Evolutionary conservation across 139 green algal species (phyloP), one percentile per base, ranked within the genome.

Genomic region (Closterium sp.): DNA sequence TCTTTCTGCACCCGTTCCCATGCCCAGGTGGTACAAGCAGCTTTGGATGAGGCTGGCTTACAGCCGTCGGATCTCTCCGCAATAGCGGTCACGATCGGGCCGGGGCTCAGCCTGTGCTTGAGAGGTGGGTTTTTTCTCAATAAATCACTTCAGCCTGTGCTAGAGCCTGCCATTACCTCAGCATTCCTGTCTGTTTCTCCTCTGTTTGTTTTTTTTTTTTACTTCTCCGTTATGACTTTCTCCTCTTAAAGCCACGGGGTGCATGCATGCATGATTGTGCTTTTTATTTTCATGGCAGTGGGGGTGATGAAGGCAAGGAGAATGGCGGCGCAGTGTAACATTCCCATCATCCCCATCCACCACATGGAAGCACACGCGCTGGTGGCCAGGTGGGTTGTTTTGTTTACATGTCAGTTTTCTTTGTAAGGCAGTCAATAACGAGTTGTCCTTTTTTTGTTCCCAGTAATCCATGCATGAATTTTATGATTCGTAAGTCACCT

Each of bases 291-390:
- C 32, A 38, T 42, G 2, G 34, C 84, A 94, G 97, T 99, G 19
- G 98, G 98, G 6, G 97, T 98, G n/a, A 88, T 90, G n/a, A 98
- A 98, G 94, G 98, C 98, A 28, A 94, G 96, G n/a, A 70, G 95
- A 19, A 89, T 99, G 19, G 96, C 97, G 1, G 89, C 93, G 0
- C 13, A 89, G 28, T n/a, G n/a, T n/a, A n/a, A n/a, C 4, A 88
- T 99, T 22, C 97, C 97, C 0, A 91, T 99, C 0, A 94, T 99
- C 9, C 93, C 95, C 9, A 96, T 99, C 22, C 98, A 99, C 91
- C 98, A 99, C 95, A 99, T 99, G 98, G 98, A 99, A 95, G 98
- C 98, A 4, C 98, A 99, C 87, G 93, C 97, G 0, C 95, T 99
- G 27, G 96, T 99, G 30, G 97, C 97, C 7, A 50, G 38, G 38